These are phyloP conservation scores for Clonostachys solani DNA, from an alignment of 2,329 filamentous ascomycete genomes.

Conservation along the genomic window DNA sequence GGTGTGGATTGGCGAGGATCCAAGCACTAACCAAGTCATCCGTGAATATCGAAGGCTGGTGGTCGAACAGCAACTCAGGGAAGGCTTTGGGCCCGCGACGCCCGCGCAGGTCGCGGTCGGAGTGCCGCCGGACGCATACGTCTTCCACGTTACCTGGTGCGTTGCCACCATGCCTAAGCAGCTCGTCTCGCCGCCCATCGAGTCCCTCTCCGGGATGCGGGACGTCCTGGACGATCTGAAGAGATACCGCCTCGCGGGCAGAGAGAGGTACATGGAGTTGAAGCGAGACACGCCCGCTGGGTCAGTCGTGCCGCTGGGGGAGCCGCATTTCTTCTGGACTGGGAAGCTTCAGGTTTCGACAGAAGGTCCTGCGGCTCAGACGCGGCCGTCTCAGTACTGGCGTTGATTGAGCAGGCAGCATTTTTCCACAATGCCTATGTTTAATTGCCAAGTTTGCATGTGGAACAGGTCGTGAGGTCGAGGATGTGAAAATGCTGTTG, in stretches of 20 bases:
- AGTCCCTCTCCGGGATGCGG: slow-evolving; percentile 28
- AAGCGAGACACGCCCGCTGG: slow-evolving; percentile 4
- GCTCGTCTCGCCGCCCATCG: slow-evolving; percentile 17
- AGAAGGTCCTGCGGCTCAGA: neutral
- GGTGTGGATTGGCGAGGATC: slow-evolving; percentile 43
- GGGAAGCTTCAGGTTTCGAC: slow-evolving; percentile 28
- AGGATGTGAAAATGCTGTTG: too few relatives aligned
- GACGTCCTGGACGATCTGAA: slow-evolving; percentile 38
- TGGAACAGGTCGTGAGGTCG: too few relatives aligned
- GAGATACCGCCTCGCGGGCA: slow-evolving; percentile 26
- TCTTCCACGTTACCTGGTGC: slow-evolving; percentile 51
- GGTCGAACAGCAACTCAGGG: slow-evolving; percentile 23
- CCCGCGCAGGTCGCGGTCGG: slow-evolving; percentile 46
- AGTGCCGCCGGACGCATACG: slow-evolving; percentile 34
- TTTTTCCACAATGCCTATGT: too few relatives aligned
- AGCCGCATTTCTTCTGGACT: slow-evolving; percentile 30
- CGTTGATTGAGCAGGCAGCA: neutral
- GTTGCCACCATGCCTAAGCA: slow-evolving; percentile 33
- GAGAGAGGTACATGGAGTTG: slow-evolving; percentile 15
- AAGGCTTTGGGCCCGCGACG: slow-evolving; percentile 37
- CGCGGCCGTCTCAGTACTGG: slow-evolving; percentile 2
- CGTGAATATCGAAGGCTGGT: slow-evolving; percentile 43
- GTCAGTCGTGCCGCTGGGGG: slow-evolving; percentile 7
- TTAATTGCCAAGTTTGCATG: too few relatives aligned
- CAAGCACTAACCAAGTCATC: slow-evolving; percentile 28